Evolutionary conservation across 2,329 filamentous ascomycete species (phyloP), one percentile per base, ranked within the genome.

Genomic region (Helminthosporium solani): DNA sequence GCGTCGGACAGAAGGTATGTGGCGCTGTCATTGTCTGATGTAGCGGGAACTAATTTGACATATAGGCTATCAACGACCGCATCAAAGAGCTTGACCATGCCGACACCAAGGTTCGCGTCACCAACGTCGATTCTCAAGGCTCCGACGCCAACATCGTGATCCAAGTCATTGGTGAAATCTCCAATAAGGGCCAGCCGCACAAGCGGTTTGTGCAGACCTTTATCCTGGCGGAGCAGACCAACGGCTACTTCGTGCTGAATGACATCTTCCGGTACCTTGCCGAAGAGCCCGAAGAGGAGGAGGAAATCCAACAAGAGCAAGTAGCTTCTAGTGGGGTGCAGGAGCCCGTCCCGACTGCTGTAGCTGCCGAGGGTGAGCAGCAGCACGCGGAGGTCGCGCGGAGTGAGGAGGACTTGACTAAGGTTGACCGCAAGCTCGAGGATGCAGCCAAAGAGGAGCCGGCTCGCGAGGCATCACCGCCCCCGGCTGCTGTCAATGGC

Each of bases 141-240:
- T 96, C 92, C 8, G 87, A 85, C 70, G 84, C 91, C 52, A 95
- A 91, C 75, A 97, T 99, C 60, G 85, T 99, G 61, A 95, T 99
- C 64, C 91, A 96, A 73, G 94, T 97, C 63, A 96, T 99, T 67
- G 94, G 94, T 56, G 92, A 97, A 75, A 95, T 94, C 64, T 96
- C 91, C 63, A 96, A 95, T 82, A 95, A 95, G 73, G 84, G 83
- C 39, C 85, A 86, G 54, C 88, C 94, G 48, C 89, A 92, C 64
- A 91, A 88, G 78, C 96, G 96, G 73, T 99, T 99, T 67, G 87
- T 91, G 33, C 94, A 99, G 79, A 97, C 92, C 42, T 99, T 99
- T 62, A 89, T 99, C 53, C 87, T 99, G 53, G 94, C 94, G 39
- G 85, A 92, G 72, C 94, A 99, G 76, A 90, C 90, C 40, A 95